Evolutionary conservation across 441 rosid genomes (phyloP).

Genomic region (Erodium moschatum): DNA sequence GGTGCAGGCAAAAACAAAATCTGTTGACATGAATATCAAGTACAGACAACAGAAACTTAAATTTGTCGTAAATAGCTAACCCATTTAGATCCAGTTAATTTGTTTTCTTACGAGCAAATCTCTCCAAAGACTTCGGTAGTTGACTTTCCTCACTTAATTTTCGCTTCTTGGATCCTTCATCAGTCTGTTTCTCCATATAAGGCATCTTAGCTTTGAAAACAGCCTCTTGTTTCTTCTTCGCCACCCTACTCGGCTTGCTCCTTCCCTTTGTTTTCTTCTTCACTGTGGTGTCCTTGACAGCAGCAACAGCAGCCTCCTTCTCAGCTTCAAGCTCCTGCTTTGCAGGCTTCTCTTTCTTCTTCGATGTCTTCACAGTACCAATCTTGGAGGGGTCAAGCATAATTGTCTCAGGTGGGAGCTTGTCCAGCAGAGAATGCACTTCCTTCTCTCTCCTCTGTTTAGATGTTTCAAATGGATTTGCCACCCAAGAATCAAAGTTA

Average conservation of each 20-base stretch:
- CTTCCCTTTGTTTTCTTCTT: constrained; percentile 84
- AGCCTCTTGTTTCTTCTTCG: constrained; percentile 53
- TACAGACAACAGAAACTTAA: too few species aligned
- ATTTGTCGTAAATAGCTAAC: background rate
- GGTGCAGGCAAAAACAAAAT: background rate
- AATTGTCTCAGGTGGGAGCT: constrained; percentile 83
- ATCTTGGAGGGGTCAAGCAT: constrained; percentile 83
- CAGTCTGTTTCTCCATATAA: constrained; percentile 36
- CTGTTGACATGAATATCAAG: background rate
- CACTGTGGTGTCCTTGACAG: constrained; percentile 35
- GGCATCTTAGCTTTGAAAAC: constrained; percentile 50
- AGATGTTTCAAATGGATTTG: constrained; percentile 80
- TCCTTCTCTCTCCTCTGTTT: constrained; percentile 89
- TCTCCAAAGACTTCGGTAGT: constrained; percentile 47
- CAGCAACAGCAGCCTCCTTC: constrained; percentile 57
- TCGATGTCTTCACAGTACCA: constrained; percentile 46
- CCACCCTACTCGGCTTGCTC: constrained; percentile 58
- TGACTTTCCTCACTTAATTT: constrained; percentile 35
- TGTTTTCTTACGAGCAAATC: constrained; percentile 39
- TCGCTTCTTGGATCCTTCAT: constrained; percentile 39
- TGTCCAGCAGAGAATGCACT: constrained; percentile 67
- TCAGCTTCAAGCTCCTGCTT: constrained; percentile 52
- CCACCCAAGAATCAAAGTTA: constrained; percentile 86
- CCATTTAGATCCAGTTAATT: background rate
- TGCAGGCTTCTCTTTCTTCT: constrained; percentile 49